These are phyloP conservation scores for Voacanga thouarsii DNA, from an alignment of 257 asterid species.

Conservation along the genomic window DNA sequence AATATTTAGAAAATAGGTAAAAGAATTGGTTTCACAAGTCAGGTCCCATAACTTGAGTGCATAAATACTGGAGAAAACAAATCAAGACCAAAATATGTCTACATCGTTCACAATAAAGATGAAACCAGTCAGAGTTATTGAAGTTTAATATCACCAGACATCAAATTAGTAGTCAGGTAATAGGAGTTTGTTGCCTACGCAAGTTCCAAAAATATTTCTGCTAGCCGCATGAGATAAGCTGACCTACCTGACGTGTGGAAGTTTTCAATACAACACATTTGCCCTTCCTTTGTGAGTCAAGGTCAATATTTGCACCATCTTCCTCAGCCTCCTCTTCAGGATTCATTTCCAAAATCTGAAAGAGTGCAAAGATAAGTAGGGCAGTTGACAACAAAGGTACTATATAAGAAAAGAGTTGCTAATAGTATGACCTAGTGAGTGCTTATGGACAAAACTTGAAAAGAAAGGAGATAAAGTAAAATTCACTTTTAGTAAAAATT, in stretches of 20 bases:
- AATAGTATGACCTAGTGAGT: background rate
- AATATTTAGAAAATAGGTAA: background rate
- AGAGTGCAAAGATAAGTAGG: background rate
- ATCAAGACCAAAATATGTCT: background rate
- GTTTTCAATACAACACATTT: slow-evolving; percentile 96
- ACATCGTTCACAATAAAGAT: background rate
- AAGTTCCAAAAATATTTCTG: background rate
- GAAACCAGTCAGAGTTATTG: background rate
- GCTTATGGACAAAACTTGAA: background rate
- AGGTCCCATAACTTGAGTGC: background rate
- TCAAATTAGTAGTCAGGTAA: background rate
- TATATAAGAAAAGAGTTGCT: background rate
- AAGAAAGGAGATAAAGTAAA: background rate
- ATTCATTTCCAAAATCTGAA: slow-evolving; percentile 92
- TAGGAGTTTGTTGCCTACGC: background rate
- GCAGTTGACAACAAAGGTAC: background rate
- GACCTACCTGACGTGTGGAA: slow-evolving; percentile 86
- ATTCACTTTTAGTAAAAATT: background rate
- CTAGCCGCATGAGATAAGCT: slow-evolving; percentile 8
- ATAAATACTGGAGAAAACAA: slow-evolving; percentile 8
- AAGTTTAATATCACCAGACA: background rate
- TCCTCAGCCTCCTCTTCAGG: slow-evolving; percentile 99
- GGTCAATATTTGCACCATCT: slow-evolving; percentile 98
- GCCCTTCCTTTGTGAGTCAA: slow-evolving; percentile 97
- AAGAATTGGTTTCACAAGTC: background rate